These are phyloP conservation scores for Trichoderma citrinoviride DNA, from an alignment of 2,329 filamentous ascomycete species.

Conservation along the genomic window DNA sequence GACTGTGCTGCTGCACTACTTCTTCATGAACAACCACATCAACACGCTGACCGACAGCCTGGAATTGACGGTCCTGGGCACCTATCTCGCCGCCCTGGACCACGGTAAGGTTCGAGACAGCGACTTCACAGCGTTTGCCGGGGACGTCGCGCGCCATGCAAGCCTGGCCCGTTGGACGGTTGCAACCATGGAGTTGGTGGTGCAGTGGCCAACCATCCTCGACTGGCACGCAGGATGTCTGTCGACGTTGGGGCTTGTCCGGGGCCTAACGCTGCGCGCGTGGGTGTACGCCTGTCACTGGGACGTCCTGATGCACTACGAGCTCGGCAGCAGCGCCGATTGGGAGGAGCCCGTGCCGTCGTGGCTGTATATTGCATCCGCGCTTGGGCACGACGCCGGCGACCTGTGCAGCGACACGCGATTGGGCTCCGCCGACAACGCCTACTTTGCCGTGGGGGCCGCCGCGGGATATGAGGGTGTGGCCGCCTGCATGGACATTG, in stretches of 20 bases:
- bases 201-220: not conserved
- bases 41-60: not conserved
- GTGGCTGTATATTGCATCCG: slow-evolving; percentile 10
- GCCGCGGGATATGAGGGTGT: slow-evolving; percentile 15
- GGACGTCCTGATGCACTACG: slow-evolving; percentile 16
- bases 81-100: not conserved
- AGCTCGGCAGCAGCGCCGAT: not conserved
- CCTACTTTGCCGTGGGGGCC: slow-evolving; percentile 10
- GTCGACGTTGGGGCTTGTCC: slow-evolving; percentile 1
- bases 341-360: slow-evolving; percentile 3
- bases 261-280: slow-evolving; percentile 7
- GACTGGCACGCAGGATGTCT: slow-evolving; percentile 17
- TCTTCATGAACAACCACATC: slow-evolving; percentile 19
- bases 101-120: slow-evolving; percentile 15
- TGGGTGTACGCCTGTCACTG: not conserved
- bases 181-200: not conserved
- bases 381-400: slow-evolving; percentile 3
- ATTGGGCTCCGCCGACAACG: slow-evolving; percentile 5
- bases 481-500: slow-evolving; percentile 17
- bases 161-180: not conserved
- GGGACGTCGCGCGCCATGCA: not conserved
- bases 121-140: not conserved
- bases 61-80: not conserved
- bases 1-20: slow-evolving; percentile 16
- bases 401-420: slow-evolving; percentile 12